Evolutionary conservation across 805 yeast genomes (phyloP).

Genomic region (Schwanniomyces yamadae): DNA sequence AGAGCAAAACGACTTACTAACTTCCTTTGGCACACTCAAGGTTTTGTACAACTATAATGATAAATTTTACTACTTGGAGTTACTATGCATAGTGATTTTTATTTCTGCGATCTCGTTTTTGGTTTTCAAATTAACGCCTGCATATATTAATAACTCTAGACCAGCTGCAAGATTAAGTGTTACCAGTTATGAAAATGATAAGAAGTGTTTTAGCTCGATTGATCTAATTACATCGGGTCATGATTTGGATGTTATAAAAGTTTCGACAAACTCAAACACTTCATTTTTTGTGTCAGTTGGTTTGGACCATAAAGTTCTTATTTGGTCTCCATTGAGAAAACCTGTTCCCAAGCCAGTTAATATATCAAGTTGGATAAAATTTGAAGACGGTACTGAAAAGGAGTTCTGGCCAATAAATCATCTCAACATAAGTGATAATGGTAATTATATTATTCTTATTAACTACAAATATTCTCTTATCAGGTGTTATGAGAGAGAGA

Average conservation of each 20-base stretch:
- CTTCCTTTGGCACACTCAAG: not conserved
- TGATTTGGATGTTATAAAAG: constrained; percentile 58
- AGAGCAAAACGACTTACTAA: constrained; percentile 4
- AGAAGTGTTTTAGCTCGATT: constrained; percentile 28
- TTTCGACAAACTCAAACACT: constrained; percentile 56
- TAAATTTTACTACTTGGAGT: constrained; percentile 54
- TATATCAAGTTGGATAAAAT: constrained; percentile 39
- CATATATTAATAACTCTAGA: constrained; percentile 3
- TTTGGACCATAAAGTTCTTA: constrained; percentile 65
- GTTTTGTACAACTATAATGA: constrained; percentile 38
- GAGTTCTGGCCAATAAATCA: constrained; percentile 64
- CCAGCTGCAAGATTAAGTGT: constrained; percentile 6
- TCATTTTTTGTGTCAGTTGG: constrained; percentile 72
- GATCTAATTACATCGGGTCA: constrained; percentile 45
- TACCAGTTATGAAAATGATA: constrained; percentile 14
- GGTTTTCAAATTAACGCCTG: constrained; percentile 18
- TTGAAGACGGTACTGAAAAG: constrained; percentile 44
- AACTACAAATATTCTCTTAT: constrained; percentile 49
- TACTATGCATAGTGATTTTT: constrained; percentile 49
- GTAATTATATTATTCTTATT: constrained; percentile 56
- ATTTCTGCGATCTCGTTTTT: constrained; percentile 41
- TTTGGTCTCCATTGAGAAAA: constrained; percentile 66
- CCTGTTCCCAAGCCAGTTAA: constrained; percentile 19
- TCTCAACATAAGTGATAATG: constrained; percentile 56
- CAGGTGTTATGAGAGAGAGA: constrained; percentile 59